Evolutionary conservation across 257 asterid species (phyloP).

Genomic region (Solanum chiquidenum): DNA sequence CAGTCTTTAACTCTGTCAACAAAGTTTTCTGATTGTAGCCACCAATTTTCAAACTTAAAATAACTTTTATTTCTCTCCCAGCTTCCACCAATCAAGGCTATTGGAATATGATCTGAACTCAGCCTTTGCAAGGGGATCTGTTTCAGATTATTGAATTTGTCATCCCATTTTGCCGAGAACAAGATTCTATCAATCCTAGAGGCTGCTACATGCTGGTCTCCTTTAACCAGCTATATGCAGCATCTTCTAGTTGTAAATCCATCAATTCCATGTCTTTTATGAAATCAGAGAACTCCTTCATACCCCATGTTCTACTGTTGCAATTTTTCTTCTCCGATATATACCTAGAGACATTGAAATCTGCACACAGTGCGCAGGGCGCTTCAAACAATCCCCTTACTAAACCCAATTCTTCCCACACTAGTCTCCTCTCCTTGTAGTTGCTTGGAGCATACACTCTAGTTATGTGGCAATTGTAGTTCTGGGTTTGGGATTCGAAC

Average conservation of each 20-base stretch:
- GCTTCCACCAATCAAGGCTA: background rate
- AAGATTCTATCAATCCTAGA: background rate
- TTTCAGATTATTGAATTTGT: background rate
- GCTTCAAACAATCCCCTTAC: background rate
- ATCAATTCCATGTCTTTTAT: background rate
- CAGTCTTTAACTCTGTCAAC: background rate
- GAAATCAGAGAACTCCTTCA: background rate
- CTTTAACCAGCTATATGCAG: background rate
- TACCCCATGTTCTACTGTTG: background rate
- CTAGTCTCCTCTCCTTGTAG: background rate
- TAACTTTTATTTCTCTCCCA: background rate
- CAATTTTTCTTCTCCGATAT: background rate
- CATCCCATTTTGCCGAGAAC: background rate
- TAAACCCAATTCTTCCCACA: background rate
- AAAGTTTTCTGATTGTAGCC: background rate
- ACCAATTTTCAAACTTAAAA: background rate
- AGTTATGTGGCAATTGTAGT: background rate
- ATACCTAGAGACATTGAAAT: background rate
- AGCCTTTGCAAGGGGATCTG: background rate
- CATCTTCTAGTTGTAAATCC: background rate
- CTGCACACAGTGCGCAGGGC: background rate
- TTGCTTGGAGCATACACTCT: background rate
- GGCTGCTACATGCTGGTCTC: background rate
- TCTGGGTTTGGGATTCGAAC: background rate
- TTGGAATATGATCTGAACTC: background rate